Percentiles rank a stretch among this genome's conserved stretches.
phyloP scores from a whole-genome alignment of 148 eudicot genomes.

The Agrostemma githago region DNA sequence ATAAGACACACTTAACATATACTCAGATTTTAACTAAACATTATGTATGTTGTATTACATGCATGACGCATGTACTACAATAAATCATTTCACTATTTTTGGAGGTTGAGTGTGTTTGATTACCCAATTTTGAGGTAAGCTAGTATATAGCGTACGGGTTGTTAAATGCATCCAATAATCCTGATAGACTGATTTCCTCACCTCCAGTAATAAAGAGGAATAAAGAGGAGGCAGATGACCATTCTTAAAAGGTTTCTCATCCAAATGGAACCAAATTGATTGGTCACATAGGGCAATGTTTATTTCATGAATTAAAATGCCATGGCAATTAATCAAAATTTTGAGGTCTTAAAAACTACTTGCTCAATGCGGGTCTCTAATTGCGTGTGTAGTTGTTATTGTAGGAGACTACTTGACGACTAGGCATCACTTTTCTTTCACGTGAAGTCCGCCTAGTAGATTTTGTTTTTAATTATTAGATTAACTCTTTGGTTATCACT shows the following conservation, averaged over 20 bases:
- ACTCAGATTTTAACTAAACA: not conserved
- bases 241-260: not conserved
- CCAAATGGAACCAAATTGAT: not conserved
- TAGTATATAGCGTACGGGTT: not conserved
- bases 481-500: not conserved
- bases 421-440: not conserved
- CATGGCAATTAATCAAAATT: not conserved
- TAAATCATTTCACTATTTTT: not conserved
- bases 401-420: not conserved
- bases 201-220: not conserved
- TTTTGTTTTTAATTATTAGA: no score
- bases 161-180: not conserved
- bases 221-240: not conserved
- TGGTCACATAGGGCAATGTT: not conserved
- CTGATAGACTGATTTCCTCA: not conserved
- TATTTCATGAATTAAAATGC: not conserved
- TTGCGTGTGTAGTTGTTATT: no score
- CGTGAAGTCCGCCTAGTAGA: not conserved
- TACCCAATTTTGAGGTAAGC: not conserved
- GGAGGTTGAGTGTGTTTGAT: not conserved
- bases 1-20: not conserved
- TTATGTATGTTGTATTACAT: not conserved
- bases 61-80: not conserved
- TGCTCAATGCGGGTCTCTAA: no score
- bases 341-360: no score